Evolutionary conservation across 176 grass and related monocot species (phyloP), one percentile per base, ranked within the genome.

Genomic region (Oryza meyeriana): DNA sequence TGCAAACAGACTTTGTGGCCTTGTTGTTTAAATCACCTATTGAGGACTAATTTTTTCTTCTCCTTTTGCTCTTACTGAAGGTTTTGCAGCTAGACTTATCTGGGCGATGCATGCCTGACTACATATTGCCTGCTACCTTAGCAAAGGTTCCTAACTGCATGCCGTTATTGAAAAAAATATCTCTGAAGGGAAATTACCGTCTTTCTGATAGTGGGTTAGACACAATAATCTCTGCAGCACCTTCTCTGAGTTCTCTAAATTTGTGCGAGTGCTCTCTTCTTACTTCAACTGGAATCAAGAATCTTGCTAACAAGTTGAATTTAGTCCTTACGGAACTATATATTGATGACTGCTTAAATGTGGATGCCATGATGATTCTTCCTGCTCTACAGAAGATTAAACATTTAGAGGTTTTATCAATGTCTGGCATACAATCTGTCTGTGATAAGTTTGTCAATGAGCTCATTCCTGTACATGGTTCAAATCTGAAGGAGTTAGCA

Each of bases 71-170:
- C 66, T 59, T 74, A 58, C 72, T 94, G 80, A 55, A 94, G 95
- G 88, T 86, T 61, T 41, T 98, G n/a, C 92, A 95, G 64, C 88
- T 98, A 76, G 96, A 98, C 36, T 79, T 91, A 59, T 93, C 87
- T 52, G 93, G 96, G n/a, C 79, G 93, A 85, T 98, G 96, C 84
- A 75, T 98, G 87, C 88, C 93, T 83, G 96, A 95, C 47, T 91
- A 89, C 64, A 85, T 95, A 25, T 83, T 98, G 82, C 71, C 67
- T 84, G 52, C 67, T 75, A 95, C 88, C 82, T 91, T 98, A 81
- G 88, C 93, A 18, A 88, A 79, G 52, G 80, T 9, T 42, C 90
- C 92, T 18, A 86, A 88, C 72, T 88, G 87, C 83, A 88, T 98
- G 84, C 88, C 88, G n/a, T 73, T 86, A 67, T 76, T 98, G 66